phyloP scores from a whole-genome alignment of 2,329 filamentous ascomycete genomes.

The Aspergillus nomiae region DNA sequence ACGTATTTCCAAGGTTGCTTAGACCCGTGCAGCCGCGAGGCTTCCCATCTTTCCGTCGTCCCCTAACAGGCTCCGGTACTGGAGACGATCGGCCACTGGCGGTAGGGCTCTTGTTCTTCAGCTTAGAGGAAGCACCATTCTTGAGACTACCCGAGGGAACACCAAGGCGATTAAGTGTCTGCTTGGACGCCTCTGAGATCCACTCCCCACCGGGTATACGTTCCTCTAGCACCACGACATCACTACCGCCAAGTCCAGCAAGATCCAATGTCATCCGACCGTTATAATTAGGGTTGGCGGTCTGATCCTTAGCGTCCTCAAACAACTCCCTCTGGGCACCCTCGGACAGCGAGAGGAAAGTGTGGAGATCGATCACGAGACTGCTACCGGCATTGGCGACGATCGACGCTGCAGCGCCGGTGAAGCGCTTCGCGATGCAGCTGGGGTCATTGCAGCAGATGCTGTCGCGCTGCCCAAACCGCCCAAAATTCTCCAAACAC shows the following conservation, averaged over 20 bases:
- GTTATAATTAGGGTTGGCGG: conserved; percentile 74
- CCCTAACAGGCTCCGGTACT: conserved; percentile 68
- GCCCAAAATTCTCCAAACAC: conserved; percentile 67
- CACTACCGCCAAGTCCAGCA: conserved; percentile 69
- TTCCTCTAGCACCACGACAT: conserved; percentile 83
- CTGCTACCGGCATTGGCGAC: conserved; percentile 46
- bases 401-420: conserved; percentile 45
- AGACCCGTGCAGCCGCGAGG: conserved; percentile 78
- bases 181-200: conserved; percentile 51
- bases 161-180: conserved; percentile 50
- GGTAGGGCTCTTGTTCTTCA: conserved; percentile 44
- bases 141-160: conserved; percentile 48
- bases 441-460: conserved; percentile 47
- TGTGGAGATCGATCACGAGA: conserved; percentile 63
- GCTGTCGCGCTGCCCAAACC: conserved; percentile 47
- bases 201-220: conserved; percentile 55
- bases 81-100: conserved; percentile 70
- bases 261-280: conserved; percentile 67
- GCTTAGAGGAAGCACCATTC: conserved; percentile 32
- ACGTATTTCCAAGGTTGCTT: conserved; percentile 92
- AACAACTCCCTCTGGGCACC: conserved; percentile 66
- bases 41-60: conserved; percentile 67
- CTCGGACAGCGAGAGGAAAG: conserved; percentile 64
- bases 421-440: conserved; percentile 45
- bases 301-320: conserved; percentile 67